Percentiles rank a stretch among this genome's conserved stretches.
Conservation (phyloP, 2,329 filamentous ascomycete species). For the Biscogniauxia marginata region DNA sequence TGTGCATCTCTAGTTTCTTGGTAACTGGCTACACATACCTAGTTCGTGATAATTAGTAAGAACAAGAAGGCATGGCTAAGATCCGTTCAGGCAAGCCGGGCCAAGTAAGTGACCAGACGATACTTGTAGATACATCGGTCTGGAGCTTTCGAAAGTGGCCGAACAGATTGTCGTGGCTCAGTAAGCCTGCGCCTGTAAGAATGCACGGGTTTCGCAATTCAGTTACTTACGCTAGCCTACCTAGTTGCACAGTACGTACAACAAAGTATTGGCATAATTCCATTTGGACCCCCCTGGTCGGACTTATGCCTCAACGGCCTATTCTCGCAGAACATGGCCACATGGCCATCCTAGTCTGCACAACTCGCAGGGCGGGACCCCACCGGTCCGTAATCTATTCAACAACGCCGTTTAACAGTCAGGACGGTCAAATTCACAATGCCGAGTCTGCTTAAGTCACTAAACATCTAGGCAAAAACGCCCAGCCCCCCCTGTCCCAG, state of each 20-base stretch:
- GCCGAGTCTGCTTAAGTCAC: neutral
- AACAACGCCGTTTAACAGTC: neutral
- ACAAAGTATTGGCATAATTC: neutral
- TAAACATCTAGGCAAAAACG: neutral
- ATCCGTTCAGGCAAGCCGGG: conserved; percentile 8
- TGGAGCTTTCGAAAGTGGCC: conserved; percentile 21
- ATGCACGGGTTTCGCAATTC: conserved; percentile 1
- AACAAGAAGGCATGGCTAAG: neutral
- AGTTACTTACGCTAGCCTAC: neutral
- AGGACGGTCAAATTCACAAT: neutral
- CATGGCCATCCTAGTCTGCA: neutral
- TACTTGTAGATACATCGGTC: conserved; percentile 24
- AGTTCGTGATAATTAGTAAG: neutral
- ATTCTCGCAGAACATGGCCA: neutral
- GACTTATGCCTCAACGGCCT: neutral
- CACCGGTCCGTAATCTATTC: neutral
- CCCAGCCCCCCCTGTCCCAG: neutral
- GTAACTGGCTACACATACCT: neutral
- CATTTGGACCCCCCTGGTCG: neutral
- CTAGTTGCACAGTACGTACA: neutral
- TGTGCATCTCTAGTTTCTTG: neutral
- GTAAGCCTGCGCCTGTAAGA: conserved; percentile 22
- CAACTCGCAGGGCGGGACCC: neutral
- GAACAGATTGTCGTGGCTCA: conserved; percentile 18
- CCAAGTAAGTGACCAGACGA: conserved; percentile 17